Conservation (phyloP, 73 alveolate species). For the Durusdinium trenchii region DNA sequence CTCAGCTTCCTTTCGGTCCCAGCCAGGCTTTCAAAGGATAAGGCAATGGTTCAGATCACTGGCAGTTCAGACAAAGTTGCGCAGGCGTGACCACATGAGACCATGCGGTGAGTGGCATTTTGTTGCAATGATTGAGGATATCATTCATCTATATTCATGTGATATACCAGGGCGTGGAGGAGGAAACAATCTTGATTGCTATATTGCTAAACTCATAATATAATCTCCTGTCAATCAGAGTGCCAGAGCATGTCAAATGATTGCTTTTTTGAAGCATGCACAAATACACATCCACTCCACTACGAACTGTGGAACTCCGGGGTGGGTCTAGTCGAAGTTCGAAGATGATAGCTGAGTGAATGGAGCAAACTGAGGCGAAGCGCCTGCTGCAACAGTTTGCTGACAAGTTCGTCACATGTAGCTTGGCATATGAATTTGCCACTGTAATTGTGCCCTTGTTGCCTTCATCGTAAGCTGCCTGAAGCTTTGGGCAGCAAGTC, state of each 20-base stretch:
- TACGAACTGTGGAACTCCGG: too few species aligned
- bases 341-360: background rate
- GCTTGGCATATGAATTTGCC: background rate
- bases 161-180: too few species aligned
- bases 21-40: constrained; percentile 74
- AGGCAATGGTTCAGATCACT: constrained; percentile 49
- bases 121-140: too few species aligned
- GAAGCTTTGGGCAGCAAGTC: background rate
- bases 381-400: constrained; percentile 79
- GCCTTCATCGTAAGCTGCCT: background rate
- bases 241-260: too few species aligned
- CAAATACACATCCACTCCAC: too few species aligned
- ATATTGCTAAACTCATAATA: too few species aligned
- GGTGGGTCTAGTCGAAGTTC: background rate
- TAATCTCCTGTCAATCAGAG: too few species aligned
- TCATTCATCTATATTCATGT: too few species aligned
- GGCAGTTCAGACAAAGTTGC: constrained; percentile 55
- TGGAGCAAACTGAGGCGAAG: constrained; percentile 21
- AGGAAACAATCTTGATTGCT: too few species aligned
- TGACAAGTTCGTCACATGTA: constrained; percentile 79
- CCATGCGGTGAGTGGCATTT: too few species aligned
- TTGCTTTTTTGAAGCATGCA: too few species aligned
- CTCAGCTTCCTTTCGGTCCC: background rate
- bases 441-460: background rate
- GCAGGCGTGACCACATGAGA: too few species aligned